phyloP scores from a whole-genome alignment of 2,329 filamentous ascomycete species.

The Penicillium sp. region DNA sequence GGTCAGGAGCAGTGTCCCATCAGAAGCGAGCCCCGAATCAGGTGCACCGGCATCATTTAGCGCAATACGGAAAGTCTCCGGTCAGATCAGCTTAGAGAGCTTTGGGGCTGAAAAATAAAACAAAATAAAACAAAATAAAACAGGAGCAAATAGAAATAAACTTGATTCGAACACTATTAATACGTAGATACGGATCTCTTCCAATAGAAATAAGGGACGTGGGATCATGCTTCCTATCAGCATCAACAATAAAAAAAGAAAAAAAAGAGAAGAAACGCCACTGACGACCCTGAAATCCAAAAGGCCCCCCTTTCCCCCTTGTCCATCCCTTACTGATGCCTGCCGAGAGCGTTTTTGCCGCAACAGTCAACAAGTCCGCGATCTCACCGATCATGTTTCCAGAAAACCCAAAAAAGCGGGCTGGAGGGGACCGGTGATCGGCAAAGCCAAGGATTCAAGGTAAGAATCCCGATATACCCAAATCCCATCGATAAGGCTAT shows the following conservation, averaged over 20 bases:
- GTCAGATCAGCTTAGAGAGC: neutral
- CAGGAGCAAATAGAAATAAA: neutral
- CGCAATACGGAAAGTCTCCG: conserved; percentile 7
- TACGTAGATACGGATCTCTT: neutral
- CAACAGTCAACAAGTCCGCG: conserved; percentile 9
- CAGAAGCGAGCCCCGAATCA: neutral
- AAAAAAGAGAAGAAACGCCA: neutral
- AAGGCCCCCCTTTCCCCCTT: neutral
- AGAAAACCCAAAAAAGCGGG: neutral
- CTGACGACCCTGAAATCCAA: neutral
- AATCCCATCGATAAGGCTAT: neutral
- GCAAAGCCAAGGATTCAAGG: neutral
- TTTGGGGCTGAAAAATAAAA: conserved; percentile 11
- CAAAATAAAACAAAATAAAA: neutral
- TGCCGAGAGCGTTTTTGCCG: conserved; percentile 3
- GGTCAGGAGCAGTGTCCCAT: conserved; percentile 13
- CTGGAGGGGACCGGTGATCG: neutral
- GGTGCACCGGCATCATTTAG: conserved; percentile 3
- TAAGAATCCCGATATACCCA: neutral
- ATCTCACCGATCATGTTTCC: neutral
- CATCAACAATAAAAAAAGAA: neutral
- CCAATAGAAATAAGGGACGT: neutral
- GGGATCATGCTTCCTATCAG: neutral
- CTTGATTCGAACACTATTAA: neutral
- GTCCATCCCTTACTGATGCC: conserved; percentile 6